These are phyloP conservation scores for Aristolochia fimbriata DNA, from an alignment of 164 flowering plant species.

Conservation along the genomic window DNA sequence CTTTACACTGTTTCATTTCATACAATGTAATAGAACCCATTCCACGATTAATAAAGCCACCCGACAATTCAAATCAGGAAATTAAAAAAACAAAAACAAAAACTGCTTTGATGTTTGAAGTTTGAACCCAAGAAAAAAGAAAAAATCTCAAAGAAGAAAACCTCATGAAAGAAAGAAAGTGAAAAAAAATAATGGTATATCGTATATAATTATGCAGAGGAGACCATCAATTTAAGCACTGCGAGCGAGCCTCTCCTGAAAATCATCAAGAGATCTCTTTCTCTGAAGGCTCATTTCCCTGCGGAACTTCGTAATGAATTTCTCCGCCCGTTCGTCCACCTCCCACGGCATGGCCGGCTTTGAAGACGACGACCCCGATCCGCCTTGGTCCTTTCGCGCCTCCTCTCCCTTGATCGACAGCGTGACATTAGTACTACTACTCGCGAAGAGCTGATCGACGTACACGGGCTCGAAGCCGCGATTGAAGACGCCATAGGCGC, in stretches of 20 bases:
- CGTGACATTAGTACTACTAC: background rate
- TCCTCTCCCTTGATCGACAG: background rate
- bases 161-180: too few species aligned
- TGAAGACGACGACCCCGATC: background rate
- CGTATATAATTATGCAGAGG: too few species aligned
- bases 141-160: too few species aligned
- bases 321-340: constrained; percentile 65
- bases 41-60: too few species aligned
- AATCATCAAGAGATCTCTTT: constrained; percentile 17
- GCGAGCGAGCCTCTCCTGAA: constrained; percentile 25
- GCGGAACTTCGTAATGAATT: constrained; percentile 47
- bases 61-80: too few species aligned
- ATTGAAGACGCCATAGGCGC: background rate
- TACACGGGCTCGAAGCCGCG: constrained; percentile 24
- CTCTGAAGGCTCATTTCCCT: constrained; percentile 46
- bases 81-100: too few species aligned
- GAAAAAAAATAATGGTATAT: too few species aligned
- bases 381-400: background rate
- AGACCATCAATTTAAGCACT: constrained; percentile 4
- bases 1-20: too few species aligned
- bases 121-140: too few species aligned
- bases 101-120: too few species aligned
- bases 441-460: constrained; percentile 39
- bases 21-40: too few species aligned
- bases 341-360: constrained; percentile 16